These are phyloP conservation scores for Candida neerlandica DNA, from an alignment of 1,139 yeast genomes.

Conservation along the genomic window DNA sequence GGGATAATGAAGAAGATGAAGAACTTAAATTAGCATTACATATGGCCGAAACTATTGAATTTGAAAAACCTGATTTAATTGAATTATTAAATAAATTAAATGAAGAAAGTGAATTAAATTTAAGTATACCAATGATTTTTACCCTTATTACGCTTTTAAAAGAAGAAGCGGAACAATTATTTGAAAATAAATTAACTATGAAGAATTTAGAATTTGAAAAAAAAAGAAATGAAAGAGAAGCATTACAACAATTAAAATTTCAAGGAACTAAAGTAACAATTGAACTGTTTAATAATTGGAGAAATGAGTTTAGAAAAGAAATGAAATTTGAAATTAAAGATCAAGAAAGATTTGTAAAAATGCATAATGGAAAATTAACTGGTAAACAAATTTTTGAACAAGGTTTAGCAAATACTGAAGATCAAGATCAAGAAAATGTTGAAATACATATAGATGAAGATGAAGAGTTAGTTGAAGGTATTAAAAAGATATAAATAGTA, in stretches of 20 bases:
- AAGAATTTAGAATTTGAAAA: constrained; percentile 62
- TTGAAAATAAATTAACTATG: constrained; percentile 55
- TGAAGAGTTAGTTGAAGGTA: constrained; percentile 22
- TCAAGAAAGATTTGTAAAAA: constrained; percentile 50
- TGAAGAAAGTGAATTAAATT: constrained; percentile 71
- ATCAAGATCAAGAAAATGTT: constrained; percentile 48
- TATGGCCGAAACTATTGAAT: constrained; percentile 57
- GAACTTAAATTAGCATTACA: constrained; percentile 22
- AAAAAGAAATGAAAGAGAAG: constrained; percentile 56
- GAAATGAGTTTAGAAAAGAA: constrained; percentile 61
- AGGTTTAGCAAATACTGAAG: constrained; percentile 72
- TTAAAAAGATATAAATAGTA: constrained; percentile 20
- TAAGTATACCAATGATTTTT: constrained; percentile 89
- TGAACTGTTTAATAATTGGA: constrained; percentile 74
- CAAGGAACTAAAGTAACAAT: constrained; percentile 80
- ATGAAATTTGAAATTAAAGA: constrained; percentile 56
- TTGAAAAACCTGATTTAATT: constrained; percentile 49
- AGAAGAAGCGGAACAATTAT: constrained; percentile 73
- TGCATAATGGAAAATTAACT: constrained; percentile 76
- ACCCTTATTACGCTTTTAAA: constrained; percentile 75
- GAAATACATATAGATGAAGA: constrained; percentile 37
- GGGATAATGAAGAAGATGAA: constrained; percentile 16
- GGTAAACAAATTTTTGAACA: constrained; percentile 89
- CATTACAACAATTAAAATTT: constrained; percentile 75
- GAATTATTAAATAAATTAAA: constrained; percentile 42